Conservation (phyloP, 2,329 filamentous ascomycete species). For the Botryotinia convoluta region DNA sequence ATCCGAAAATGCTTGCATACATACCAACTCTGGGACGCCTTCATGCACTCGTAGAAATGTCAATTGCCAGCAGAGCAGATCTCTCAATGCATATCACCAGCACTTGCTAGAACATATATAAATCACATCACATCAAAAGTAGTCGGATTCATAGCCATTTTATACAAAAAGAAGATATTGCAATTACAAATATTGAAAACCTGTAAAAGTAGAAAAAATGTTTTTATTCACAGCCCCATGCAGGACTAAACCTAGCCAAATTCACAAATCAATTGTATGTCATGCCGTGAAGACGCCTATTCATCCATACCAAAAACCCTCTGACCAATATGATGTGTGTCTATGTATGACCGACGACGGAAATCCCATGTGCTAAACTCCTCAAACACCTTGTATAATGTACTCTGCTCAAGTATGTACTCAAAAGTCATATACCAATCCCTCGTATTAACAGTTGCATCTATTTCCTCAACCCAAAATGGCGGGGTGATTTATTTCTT, state of each 20-base stretch:
- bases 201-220: background rate
- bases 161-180: background rate
- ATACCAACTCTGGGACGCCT: background rate
- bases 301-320: background rate
- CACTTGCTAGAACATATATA: background rate
- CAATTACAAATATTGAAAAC: background rate
- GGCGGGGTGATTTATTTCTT: background rate
- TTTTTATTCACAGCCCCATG: background rate
- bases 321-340: background rate
- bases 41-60: background rate
- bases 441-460: background rate
- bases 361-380: background rate
- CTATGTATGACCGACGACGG: background rate
- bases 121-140: background rate
- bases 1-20: background rate
- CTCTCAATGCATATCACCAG: background rate
- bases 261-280: background rate
- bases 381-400: constrained; percentile 15
- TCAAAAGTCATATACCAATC: constrained; percentile 16
- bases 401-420: constrained; percentile 9
- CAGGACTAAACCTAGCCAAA: background rate
- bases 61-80: background rate
- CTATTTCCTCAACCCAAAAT: background rate
- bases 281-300: background rate
- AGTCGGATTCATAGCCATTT: background rate